These are phyloP conservation scores for Mrakia hoshinonis DNA, from an alignment of 768 basidiomycete genomes.

Conservation along the genomic window DNA sequence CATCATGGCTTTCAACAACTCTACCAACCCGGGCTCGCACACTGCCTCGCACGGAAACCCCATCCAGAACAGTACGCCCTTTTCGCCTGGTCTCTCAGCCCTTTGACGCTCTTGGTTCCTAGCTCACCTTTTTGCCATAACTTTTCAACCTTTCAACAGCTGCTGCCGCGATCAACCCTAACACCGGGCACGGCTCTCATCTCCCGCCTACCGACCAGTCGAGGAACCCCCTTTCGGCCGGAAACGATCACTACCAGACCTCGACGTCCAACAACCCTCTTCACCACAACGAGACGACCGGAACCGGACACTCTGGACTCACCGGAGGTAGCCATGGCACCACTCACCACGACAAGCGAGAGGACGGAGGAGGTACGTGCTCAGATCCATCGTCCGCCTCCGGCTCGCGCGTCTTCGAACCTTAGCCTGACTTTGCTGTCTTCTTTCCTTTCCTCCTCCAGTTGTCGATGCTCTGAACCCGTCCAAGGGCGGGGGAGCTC, in stretches of 20 bases:
- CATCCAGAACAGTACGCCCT: not conserved
- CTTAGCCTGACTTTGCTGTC: not conserved
- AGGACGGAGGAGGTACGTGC: not conserved
- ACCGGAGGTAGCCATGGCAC: not conserved
- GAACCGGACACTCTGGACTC: not conserved
- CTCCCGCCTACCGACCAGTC: not conserved
- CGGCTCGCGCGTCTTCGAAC: not conserved
- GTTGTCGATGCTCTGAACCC: not conserved
- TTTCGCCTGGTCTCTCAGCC: not conserved
- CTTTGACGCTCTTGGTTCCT: not conserved
- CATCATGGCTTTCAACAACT: too few relatives aligned
- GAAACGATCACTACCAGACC: not conserved
- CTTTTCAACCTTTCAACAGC: not conserved
- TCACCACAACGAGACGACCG: slow-evolving; percentile 2
- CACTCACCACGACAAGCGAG: not conserved
- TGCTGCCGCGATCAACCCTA: not conserved
- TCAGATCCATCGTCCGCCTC: not conserved
- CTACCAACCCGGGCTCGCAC: not conserved
- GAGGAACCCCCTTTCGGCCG: not conserved
- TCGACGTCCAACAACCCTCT: not conserved
- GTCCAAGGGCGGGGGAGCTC: not conserved
- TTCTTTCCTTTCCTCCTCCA: not conserved
- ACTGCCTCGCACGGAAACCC: not conserved
- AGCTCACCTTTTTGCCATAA: not conserved
- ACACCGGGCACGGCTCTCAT: not conserved